Evolutionary conservation across 2,329 filamentous ascomycete species (phyloP).

Genomic region (Epichloe sylvatica): DNA sequence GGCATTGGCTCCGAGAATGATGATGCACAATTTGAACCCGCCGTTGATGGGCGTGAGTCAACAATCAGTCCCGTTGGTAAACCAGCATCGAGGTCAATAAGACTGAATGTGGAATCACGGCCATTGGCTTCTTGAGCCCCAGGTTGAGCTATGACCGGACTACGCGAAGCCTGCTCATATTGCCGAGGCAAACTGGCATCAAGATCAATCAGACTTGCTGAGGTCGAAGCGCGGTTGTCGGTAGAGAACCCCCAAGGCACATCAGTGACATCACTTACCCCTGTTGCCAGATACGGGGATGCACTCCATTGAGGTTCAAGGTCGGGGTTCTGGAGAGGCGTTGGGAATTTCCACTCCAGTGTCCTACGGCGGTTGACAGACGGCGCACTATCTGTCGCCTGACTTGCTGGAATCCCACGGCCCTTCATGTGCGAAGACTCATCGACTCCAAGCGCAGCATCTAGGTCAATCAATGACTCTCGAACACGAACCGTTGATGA

Average conservation of each 20-base stretch:
- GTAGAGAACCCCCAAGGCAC: conserved; percentile 2
- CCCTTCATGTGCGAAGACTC: too few relatives aligned
- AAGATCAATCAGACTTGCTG: conserved; percentile 35
- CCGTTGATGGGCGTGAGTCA: not conserved
- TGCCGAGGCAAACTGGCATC: conserved; percentile 35
- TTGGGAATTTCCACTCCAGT: conserved; percentile 44
- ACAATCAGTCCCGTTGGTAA: not conserved
- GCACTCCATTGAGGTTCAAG: conserved; percentile 27
- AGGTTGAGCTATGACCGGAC: not conserved
- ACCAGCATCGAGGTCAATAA: not conserved
- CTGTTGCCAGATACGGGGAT: conserved; percentile 7
- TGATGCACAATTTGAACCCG: not conserved
- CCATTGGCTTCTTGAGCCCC: not conserved
- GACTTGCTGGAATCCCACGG: too few relatives aligned
- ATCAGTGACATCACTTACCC: not conserved
- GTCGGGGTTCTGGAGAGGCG: conserved; percentile 29
- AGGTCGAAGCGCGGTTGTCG: conserved; percentile 27
- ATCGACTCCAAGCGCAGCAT: conserved; percentile 38
- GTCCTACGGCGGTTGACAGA: conserved; percentile 17
- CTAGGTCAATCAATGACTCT: conserved; percentile 51
- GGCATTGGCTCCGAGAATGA: not conserved
- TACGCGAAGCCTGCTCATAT: not conserved
- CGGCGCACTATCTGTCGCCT: too few relatives aligned
- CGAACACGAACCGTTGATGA: conserved; percentile 35
- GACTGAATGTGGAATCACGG: not conserved